Evolutionary conservation across 2,329 filamentous ascomycete genomes (phyloP).

Genomic region (Curvularia sp.): DNA sequence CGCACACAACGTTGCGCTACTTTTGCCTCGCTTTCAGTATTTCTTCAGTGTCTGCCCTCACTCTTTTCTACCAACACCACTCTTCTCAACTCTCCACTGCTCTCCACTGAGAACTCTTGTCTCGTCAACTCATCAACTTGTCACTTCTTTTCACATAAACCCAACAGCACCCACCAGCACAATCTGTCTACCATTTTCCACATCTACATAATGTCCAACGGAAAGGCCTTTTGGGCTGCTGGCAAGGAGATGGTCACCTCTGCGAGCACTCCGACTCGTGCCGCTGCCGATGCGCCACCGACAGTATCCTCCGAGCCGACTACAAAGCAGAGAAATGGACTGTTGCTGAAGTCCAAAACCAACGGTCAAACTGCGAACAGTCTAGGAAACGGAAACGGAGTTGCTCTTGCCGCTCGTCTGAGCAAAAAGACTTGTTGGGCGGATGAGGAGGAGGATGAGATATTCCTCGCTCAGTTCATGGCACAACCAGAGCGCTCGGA

Average conservation of each 20-base stretch:
- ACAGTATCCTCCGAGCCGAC: not conserved
- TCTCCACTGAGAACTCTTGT: not conserved
- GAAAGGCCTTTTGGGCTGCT: slow-evolving; percentile 14
- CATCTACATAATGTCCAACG: slow-evolving; percentile 1
- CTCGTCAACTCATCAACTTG: not conserved
- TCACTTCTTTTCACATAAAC: not conserved
- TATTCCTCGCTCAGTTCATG: slow-evolving; percentile 15
- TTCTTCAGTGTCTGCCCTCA: not conserved
- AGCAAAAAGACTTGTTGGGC: slow-evolving; percentile 26
- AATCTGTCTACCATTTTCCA: not conserved
- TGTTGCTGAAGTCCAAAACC: slow-evolving; percentile 10
- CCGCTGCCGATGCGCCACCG: slow-evolving; percentile 1
- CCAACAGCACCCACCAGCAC: too few species aligned
- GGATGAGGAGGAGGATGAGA: slow-evolving; percentile 32
- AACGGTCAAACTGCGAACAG: slow-evolving; percentile 5
- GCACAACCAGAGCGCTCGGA: not conserved
- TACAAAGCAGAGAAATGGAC: slow-evolving; percentile 8
- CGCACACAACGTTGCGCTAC: not conserved
- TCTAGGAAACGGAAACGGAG: not conserved
- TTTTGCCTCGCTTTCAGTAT: not conserved
- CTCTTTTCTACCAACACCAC: slow-evolving; percentile 1
- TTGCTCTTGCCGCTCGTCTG: not conserved
- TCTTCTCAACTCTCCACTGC: not conserved
- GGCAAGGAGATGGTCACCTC: slow-evolving; percentile 10
- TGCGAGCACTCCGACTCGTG: not conserved